Percentiles rank a stretch among this genome's conserved stretches.
Evolutionary conservation across 1,284 basidiomycete species (phyloP).

Genomic region (Irpex lacteus): DNA sequence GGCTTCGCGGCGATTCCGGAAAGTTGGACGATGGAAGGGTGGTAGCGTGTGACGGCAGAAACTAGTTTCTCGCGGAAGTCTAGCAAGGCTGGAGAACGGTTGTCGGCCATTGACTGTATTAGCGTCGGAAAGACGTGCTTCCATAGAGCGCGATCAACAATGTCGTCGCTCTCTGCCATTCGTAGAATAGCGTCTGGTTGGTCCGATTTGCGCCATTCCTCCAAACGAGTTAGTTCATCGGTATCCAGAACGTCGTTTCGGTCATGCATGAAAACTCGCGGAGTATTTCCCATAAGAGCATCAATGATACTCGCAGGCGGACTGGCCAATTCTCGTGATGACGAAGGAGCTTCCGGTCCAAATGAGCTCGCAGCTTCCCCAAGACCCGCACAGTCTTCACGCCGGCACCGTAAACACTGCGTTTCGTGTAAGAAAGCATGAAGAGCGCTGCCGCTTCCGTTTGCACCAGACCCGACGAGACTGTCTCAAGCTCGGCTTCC

Average conservation of each 20-base stretch:
- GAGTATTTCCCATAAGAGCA: conserved; percentile 45
- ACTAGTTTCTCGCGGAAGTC: conserved; percentile 63
- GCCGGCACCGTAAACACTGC: conserved; percentile 51
- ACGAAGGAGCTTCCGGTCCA: conserved; percentile 32
- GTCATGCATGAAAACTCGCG: conserved; percentile 51
- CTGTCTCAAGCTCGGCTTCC: conserved; percentile 36
- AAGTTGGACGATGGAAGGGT: conserved; percentile 63
- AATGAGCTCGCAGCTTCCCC: conserved; percentile 40
- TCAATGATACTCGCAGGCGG: conserved; percentile 43
- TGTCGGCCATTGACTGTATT: conserved; percentile 51
- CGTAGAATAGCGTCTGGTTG: conserved; percentile 53
- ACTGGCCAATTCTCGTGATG: conserved; percentile 24
- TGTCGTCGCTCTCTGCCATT: conserved; percentile 64
- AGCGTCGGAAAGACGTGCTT: conserved; percentile 64
- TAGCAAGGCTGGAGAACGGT: conserved; percentile 41
- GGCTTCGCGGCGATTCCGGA: conserved; percentile 60
- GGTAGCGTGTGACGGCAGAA: conserved; percentile 63
- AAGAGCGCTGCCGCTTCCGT: conserved; percentile 79
- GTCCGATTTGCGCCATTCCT: conserved; percentile 58
- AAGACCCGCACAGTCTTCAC: conserved; percentile 60
- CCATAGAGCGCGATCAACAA: conserved; percentile 70
- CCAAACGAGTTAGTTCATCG: conserved; percentile 53
- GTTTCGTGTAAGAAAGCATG: conserved; percentile 66
- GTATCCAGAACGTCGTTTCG: conserved; percentile 65
- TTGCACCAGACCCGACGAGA: conserved; percentile 48